Evolutionary conservation across 2,329 filamentous ascomycete species (phyloP).

Genomic region (Fusarium begoniae): DNA sequence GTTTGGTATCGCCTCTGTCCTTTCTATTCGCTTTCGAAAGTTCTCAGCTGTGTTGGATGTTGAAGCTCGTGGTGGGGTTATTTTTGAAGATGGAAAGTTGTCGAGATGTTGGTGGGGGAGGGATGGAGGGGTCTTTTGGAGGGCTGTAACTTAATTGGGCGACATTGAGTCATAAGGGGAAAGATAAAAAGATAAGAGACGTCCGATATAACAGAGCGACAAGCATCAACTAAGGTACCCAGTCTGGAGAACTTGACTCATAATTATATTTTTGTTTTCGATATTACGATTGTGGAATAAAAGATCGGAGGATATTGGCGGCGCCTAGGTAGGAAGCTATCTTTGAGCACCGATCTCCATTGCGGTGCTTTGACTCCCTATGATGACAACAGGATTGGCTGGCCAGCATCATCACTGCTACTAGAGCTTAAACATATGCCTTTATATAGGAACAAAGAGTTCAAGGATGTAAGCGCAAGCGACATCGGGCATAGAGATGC

Average conservation of each 20-base stretch:
- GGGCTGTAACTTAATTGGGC: conserved; percentile 16
- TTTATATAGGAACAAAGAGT: background rate
- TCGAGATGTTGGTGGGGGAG: conserved; percentile 39
- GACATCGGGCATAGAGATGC: background rate
- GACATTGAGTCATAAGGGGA: conserved; percentile 28
- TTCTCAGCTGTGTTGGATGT: conserved; percentile 18
- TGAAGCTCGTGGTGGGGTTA: conserved; percentile 41
- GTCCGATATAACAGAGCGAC: background rate
- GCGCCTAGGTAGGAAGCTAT: background rate
- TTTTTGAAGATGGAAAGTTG: conserved; percentile 39
- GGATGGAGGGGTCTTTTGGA: conserved; percentile 26
- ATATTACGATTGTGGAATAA: background rate
- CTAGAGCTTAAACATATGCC: background rate
- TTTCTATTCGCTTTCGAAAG: background rate
- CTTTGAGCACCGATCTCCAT: background rate
- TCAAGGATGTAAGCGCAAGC: background rate
- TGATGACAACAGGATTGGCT: background rate
- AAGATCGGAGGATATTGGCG: background rate
- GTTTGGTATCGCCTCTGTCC: background rate
- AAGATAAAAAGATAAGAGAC: conserved; percentile 22
- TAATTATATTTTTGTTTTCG: background rate
- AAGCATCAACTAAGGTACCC: background rate
- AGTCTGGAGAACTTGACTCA: background rate
- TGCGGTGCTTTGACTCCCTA: background rate
- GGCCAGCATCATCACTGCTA: no score